These are phyloP conservation scores for Tuber melanosporum DNA, from an alignment of 495 filamentous ascomycete species.

Conservation along the genomic window DNA sequence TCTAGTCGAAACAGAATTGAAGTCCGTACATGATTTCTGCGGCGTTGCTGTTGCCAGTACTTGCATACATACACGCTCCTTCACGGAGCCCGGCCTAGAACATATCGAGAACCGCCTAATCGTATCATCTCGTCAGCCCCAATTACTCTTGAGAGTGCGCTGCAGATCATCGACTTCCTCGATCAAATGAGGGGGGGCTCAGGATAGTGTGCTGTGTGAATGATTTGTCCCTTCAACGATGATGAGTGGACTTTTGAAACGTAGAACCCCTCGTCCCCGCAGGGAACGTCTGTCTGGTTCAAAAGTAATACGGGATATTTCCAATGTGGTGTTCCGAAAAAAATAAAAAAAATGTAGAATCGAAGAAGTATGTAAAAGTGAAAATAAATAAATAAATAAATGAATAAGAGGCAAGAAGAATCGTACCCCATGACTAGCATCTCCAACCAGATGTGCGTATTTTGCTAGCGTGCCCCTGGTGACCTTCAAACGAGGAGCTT, in stretches of 20 bases:
- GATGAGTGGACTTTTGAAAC: conserved; percentile 32
- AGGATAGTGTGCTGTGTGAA: conserved; percentile 25
- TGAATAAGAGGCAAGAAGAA: conserved; percentile 30
- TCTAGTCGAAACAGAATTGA: conserved; percentile 35
- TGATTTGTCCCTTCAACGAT: conserved; percentile 35
- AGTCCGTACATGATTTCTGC: conserved; percentile 35
- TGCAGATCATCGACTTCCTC: conserved; percentile 37
- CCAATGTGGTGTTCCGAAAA: conserved; percentile 33
- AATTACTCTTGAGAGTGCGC: conserved; percentile 32
- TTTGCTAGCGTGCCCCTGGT: conserved; percentile 85
- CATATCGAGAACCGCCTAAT: conserved; percentile 41
- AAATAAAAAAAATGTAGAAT: conserved; percentile 21
- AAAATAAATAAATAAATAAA: conserved; percentile 26
- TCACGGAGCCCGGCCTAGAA: conserved; percentile 32
- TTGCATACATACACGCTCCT: conserved; percentile 26
- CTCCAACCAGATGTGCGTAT: conserved; percentile 69
- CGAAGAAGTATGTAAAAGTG: conserved; percentile 13
- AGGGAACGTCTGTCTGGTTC: conserved; percentile 30
- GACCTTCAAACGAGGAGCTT: conserved; percentile 62
- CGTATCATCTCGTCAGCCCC: conserved; percentile 39
- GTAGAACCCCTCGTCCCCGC: conserved; percentile 37
- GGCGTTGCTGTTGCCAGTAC: conserved; percentile 22
- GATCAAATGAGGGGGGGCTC: conserved; percentile 34
- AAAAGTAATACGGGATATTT: conserved; percentile 32
- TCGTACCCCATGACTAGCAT: conserved; percentile 61